These are phyloP conservation scores for Penicillium tannophilum DNA, from an alignment of 495 filamentous ascomycete genomes.

Conservation along the genomic window DNA sequence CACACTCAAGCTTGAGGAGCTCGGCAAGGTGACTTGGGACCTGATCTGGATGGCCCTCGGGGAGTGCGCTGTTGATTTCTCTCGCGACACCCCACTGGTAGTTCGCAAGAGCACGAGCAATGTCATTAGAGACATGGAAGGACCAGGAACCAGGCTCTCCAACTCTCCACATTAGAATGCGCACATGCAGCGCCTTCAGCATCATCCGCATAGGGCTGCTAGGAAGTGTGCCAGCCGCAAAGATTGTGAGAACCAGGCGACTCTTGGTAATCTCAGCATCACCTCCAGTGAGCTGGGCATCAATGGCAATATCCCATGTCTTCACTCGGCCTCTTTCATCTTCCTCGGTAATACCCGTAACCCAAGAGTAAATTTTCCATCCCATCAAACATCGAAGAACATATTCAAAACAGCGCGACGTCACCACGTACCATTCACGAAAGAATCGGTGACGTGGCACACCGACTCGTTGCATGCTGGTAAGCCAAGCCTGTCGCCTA, in stretches of 20 bases:
- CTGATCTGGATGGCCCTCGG: constrained; percentile 59
- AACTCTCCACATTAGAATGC: constrained; percentile 81
- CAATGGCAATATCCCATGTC: constrained; percentile 92
- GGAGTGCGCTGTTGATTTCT: constrained; percentile 60
- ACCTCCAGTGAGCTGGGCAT: constrained; percentile 92
- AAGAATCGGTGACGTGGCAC: constrained; percentile 86
- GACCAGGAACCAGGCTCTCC: constrained; percentile 62
- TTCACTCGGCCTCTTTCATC: constrained; percentile 86
- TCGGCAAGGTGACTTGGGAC: constrained; percentile 75
- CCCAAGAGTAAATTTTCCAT: constrained; percentile 68
- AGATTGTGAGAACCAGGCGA: constrained; percentile 80
- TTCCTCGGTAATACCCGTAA: constrained; percentile 80
- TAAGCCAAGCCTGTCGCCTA: constrained; percentile 88
- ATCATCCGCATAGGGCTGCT: constrained; percentile 83
- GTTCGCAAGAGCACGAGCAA: constrained; percentile 68
- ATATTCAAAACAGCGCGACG: constrained; percentile 78
- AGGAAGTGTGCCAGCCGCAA: constrained; percentile 86
- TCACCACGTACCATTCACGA: constrained; percentile 79
- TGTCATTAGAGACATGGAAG: constrained; percentile 60
- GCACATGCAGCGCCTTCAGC: constrained; percentile 89
- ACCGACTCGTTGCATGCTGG: constrained; percentile 90
- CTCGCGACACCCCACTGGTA: constrained; percentile 82
- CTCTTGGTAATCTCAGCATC: constrained; percentile 89
- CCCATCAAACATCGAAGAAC: constrained; percentile 78
- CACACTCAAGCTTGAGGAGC: constrained; percentile 74